phyloP scores from a whole-genome alignment of 176 grass and related monocot genomes.

The Musa beccarii region DNA sequence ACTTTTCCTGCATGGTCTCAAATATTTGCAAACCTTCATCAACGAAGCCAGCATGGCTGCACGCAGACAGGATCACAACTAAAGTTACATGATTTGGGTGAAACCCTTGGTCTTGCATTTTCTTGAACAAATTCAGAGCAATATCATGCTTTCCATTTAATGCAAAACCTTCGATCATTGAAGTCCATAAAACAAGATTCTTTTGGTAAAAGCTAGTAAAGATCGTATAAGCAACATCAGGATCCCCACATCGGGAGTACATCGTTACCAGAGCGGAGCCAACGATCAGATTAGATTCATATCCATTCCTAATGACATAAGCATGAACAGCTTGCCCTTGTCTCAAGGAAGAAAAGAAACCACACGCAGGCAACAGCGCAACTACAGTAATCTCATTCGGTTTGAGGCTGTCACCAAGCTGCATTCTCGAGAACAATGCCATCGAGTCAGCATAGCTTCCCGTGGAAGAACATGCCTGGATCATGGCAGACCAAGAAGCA shows the following conservation, averaged over 20 bases:
- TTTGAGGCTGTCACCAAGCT: background rate
- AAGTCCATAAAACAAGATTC: conserved; percentile 19
- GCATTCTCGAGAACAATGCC: conserved; percentile 15
- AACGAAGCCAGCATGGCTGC: conserved; percentile 16
- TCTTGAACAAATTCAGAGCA: conserved; percentile 12
- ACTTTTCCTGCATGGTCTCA: conserved; percentile 12
- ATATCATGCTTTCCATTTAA: conserved; percentile 9
- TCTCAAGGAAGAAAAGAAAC: conserved; percentile 28
- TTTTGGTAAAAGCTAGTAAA: conserved; percentile 6
- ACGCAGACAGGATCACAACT: conserved; percentile 15
- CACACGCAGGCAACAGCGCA: conserved; percentile 13
- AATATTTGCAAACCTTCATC: conserved; percentile 14
- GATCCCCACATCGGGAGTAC: conserved; percentile 21
- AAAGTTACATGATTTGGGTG: conserved; percentile 12
- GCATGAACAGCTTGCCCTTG: conserved; percentile 20
- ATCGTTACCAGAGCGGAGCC: conserved; percentile 9
- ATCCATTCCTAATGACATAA: conserved; percentile 13
- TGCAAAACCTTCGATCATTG: conserved; percentile 23
- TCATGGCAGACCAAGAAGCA: conserved; percentile 14
- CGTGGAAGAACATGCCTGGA: conserved; percentile 10
- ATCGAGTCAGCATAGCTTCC: conserved; percentile 12
- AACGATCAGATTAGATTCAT: conserved; percentile 6
- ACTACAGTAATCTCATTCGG: conserved; percentile 26
- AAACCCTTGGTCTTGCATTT: conserved; percentile 1
- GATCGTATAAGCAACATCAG: conserved; percentile 7